Evolutionary conservation across 306 rosid species (phyloP), one percentile per base, ranked within the genome.

Genomic region (Gastrolobium bilobum): DNA sequence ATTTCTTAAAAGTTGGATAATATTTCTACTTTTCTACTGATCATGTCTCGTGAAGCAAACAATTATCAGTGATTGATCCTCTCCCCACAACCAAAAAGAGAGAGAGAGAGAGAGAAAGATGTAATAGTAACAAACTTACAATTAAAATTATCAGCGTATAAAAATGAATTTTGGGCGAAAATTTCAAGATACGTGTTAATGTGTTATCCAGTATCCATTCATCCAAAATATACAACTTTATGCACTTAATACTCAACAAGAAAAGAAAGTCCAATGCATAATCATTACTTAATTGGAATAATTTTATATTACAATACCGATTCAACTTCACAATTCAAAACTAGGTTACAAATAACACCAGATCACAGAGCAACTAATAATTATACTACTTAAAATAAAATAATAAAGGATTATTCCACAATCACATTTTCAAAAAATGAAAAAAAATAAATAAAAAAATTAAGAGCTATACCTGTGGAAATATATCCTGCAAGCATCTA

Each of bases 381-480:
- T 31, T 50, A 51, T 2, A 20, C 39, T 2, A 20, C 39, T 43
- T 13, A 7, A 76, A 67, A 26, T 10, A 5, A 26, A 65, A 58
- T 37, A 37, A 74, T 0, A 68, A 39, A 38, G 10, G 44, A 58
- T 30, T 43, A 7, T 8, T 38, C 72, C n/a, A 13, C 81, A 59
- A 68, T n/a, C 5, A 66, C 47, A 54, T n/a, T 26, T 52, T 42
- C 0, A 30, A 3, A 1, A 2, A 6, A 20, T 2, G 2, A 9
- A 42, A 26, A 46, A 13, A 1, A 29, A 58, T 34, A 5, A 20
- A 20, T 20, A 20, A 20, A 37, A 37, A n/a, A 60, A 8, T 57
- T 3, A 6, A 60, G 48, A 68, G 35, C 1, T 10, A 53, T 85
- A 88, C 97, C 94, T 90, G 88, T 2, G 97, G 96, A 80, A 93